Base-by-base conservation (phyloP, 139 green algal species). In the Chlorella sorokiniana region DNA sequence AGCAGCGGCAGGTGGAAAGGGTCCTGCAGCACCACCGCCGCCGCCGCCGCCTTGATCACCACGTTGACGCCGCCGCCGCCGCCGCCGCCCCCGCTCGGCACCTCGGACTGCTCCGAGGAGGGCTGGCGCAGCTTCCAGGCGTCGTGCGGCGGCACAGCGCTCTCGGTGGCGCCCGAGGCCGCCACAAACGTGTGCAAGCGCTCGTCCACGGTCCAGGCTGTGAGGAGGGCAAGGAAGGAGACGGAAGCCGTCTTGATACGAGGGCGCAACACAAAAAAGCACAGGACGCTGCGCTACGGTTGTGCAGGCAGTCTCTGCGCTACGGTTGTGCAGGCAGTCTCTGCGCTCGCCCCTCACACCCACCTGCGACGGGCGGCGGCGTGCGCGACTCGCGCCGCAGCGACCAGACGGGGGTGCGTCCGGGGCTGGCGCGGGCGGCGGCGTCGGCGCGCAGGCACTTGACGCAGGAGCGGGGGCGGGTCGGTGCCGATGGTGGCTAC, bases 201-300 rank as follows among this genome's bases (percentile, higher is more conserved):
- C 56, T 94, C 88, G 69, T 96, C 92, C 18, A 81, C 79, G 16
- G 76, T 37, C 93, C 93, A 96, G 54, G 73, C 73, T 79, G 54
- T 54, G 65, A 25, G n/a, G 27, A 45, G 31, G 31, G 63, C 63
- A 25, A n/a, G 6, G 31, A 70, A 44, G 10, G 37, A 40, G 23
- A 10, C 27, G 42, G 41, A 62, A 42, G 42, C 9, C 41, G n/a
- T 3, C 41, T 38, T 44, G 20, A 29, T 22, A 52, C 4, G 27
- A 33, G 33, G 61, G 35, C 23, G n/a, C 25, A 68, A 40, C 11
- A 68, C 48, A 25, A 16, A 59, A 25, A 59, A 16, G 48, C 48
- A 59, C 48, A 59, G 48, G 48, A 33, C 61, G n/a, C 3, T 10
- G n/a, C n/a, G 27, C 14, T 68, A 4, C 61, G n/a, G 52, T 23